phyloP scores from a whole-genome alignment of 1,139 yeast species.

The Candida smagusa region DNA sequence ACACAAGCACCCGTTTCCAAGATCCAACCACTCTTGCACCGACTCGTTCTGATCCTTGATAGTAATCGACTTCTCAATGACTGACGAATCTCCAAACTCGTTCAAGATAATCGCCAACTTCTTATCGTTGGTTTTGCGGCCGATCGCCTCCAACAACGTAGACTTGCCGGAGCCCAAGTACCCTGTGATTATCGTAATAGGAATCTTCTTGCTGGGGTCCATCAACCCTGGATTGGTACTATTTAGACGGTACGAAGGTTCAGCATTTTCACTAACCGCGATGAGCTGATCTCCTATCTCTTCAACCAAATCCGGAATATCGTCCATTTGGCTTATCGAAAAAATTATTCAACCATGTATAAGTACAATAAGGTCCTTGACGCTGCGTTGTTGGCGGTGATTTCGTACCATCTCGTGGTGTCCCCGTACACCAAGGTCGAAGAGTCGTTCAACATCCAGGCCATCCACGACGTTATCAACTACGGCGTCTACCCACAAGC shows the following conservation, averaged over 20 bases:
- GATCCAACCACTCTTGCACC: conserved; percentile 91
- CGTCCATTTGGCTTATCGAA: conserved; percentile 25
- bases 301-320: conserved; percentile 52
- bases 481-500: conserved; percentile 51
- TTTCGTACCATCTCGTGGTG: conserved; percentile 44
- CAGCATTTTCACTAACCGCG: background rate
- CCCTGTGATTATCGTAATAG: conserved; percentile 91
- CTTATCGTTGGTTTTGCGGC: conserved; percentile 57
- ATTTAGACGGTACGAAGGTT: conserved; percentile 3
- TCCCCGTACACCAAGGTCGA: conserved; percentile 92
- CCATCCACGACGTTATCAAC: conserved; percentile 74
- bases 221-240: conserved; percentile 4
- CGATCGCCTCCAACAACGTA: conserved; percentile 73
- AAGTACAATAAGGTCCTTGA: conserved; percentile 24
- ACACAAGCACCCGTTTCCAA: conserved; percentile 95
- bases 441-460: conserved; percentile 90
- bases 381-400: conserved; percentile 24
- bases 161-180: conserved; percentile 95
- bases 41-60: conserved; percentile 57
- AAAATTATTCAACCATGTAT: conserved; percentile 11
- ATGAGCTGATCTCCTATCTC: conserved; percentile 14
- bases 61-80: conserved; percentile 82
- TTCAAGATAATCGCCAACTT: conserved; percentile 86
- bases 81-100: conserved; percentile 87
- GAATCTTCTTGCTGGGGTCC: conserved; percentile 53